Evolutionary conservation across 1,284 basidiomycete genomes (phyloP), one percentile per base, ranked within the genome.

Genomic region (Cryptococcus amylolentus): DNA sequence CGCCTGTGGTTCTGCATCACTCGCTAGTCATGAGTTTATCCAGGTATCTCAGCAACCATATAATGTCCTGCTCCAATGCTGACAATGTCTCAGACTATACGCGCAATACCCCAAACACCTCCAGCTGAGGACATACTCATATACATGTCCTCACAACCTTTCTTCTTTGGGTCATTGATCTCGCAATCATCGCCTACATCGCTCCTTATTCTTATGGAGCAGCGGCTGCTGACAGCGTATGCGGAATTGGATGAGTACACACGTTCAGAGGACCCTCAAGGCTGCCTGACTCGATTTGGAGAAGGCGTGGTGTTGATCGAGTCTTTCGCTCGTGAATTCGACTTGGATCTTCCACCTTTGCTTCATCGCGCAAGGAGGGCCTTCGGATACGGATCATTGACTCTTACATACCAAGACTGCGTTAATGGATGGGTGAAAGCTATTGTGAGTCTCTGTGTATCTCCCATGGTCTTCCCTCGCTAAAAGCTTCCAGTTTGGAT

Each of bases 351-450:
- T 14, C 68, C 71, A 3, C 44, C 63, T 27, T 52, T 71, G 8
- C 37, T 73, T 6, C 61, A 66, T 23, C 60, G 69, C 20, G 64
- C 71, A 2, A 63, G 78, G 8, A 65, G 69, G 6, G 71, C 72
- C 2, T 56, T 66, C 1, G 51, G 66, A 7, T 62, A 79, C 1
- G 55, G 63, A 0, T 66, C 71, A 23, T 59, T 81, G 14, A 40
- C 58, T 0, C 62, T 64, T 5, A 69, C 74, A 4, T 69, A 79
- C 45, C 61, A 68, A 5, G 60, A 62, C 1, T 72, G 65, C 42
- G 45, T 76, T 44, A 72, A 72, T 51, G 72, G 72, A 20, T 78
- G 76, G 76, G 64, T 75, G 39, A 72, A 74, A 42, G 76, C 76
- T 7, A 59, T 78, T 35, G 72, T 77, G 46, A 49, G 71, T 68